Percentiles rank a stretch among this genome's conserved stretches.
Evolutionary conservation across 208 protist genomes (phyloP).

Genomic region (Trypanosoma melophagium): DNA sequence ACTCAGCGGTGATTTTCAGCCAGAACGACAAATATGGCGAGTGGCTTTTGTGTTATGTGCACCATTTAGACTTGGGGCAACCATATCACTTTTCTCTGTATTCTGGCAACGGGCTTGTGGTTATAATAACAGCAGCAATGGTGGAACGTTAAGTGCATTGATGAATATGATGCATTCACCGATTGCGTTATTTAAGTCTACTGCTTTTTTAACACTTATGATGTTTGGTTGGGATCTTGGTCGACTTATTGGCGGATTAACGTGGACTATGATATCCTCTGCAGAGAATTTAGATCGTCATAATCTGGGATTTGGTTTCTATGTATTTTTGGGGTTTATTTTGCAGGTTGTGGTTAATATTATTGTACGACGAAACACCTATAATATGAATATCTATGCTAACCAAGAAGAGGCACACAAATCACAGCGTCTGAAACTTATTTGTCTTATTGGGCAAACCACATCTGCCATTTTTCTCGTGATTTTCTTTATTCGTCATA

Average conservation of each 20-base stretch:
- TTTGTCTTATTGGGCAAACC: slow-evolving; percentile 46
- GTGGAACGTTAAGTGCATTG: too few relatives aligned
- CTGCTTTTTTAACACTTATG: slow-evolving; percentile 45
- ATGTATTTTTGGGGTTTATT: slow-evolving; percentile 56
- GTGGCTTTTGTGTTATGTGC: slow-evolving; percentile 49
- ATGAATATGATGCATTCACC: slow-evolving; percentile 29
- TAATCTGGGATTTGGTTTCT: slow-evolving; percentile 61
- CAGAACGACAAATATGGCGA: slow-evolving; percentile 76
- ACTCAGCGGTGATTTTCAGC: slow-evolving; percentile 61
- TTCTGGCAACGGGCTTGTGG: slow-evolving; percentile 58
- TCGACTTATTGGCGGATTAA: slow-evolving; percentile 42
- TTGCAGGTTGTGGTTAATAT: slow-evolving; percentile 42
- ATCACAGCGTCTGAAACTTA: slow-evolving; percentile 45
- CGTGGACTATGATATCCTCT: slow-evolving; percentile 65
- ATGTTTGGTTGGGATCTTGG: slow-evolving; percentile 51
- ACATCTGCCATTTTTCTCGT: slow-evolving; percentile 40
- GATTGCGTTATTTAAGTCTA: slow-evolving; percentile 26
- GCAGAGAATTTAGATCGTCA: slow-evolving; percentile 56
- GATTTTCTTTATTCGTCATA: slow-evolving; percentile 54
- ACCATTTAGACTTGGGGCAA: slow-evolving; percentile 52
- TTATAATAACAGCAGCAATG: slow-evolving; percentile 46
- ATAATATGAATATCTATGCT: slow-evolving; percentile 63
- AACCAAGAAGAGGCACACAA: slow-evolving; percentile 34
- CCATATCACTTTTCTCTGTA: slow-evolving; percentile 54
- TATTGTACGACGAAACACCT: slow-evolving; percentile 46